These are phyloP conservation scores for Paecilomyces dactylethromorphus DNA, from an alignment of 2,329 filamentous ascomycete species.

Conservation along the genomic window DNA sequence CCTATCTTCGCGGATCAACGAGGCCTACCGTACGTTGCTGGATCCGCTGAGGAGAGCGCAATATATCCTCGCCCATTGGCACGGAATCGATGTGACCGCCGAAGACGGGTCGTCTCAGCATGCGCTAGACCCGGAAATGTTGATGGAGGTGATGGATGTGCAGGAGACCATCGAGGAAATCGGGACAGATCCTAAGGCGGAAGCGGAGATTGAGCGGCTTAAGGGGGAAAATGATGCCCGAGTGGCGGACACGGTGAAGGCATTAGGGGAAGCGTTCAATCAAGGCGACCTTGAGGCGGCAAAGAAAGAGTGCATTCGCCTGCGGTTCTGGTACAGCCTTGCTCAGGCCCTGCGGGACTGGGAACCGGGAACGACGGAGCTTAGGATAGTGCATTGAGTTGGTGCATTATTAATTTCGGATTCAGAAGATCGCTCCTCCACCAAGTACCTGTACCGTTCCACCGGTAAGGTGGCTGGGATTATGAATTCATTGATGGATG, in stretches of 20 bases:
- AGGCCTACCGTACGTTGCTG: constrained; percentile 79
- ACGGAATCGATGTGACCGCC: constrained; percentile 66
- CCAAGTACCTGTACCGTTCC: background rate
- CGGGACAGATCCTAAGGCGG: constrained; percentile 37
- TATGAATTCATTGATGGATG: background rate
- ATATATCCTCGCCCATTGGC: constrained; percentile 63
- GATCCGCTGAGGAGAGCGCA: constrained; percentile 79
- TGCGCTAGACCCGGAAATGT: constrained; percentile 61
- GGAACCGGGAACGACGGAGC: constrained; percentile 65
- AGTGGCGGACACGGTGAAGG: constrained; percentile 56
- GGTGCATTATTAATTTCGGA: background rate
- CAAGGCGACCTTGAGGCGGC: constrained; percentile 60
- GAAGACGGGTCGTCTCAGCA: constrained; percentile 68
- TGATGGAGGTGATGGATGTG: constrained; percentile 83
- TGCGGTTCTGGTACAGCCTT: constrained; percentile 90
- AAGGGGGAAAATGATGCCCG: constrained; percentile 61
- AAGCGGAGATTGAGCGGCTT: constrained; percentile 60
- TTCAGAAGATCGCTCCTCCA: background rate
- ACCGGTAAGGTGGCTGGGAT: background rate
- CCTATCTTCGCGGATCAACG: constrained; percentile 77
- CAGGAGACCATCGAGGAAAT: constrained; percentile 67
- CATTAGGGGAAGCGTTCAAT: constrained; percentile 60
- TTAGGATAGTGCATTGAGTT: constrained; percentile 49
- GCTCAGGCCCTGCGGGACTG: constrained; percentile 72
- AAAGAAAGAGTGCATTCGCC: constrained; percentile 63